Base-by-base conservation (phyloP, 345 rosid genomes). In the Cardiospermum halicacabum region DNA sequence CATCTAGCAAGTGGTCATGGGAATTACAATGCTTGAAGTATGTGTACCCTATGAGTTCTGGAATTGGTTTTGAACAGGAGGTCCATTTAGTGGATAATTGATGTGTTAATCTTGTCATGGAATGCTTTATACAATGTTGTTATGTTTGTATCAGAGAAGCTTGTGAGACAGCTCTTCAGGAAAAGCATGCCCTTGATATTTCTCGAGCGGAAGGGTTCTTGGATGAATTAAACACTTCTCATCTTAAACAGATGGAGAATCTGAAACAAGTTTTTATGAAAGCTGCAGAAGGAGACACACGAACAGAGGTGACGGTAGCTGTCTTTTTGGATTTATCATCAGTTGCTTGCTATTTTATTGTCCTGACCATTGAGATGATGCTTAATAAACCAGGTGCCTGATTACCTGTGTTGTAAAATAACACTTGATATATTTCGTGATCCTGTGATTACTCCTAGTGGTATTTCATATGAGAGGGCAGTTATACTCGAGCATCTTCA, bases 381-480 rank as follows among this genome's bases (percentile, higher is more conserved):
- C n/a, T 67, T 22, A 10, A 48, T 25, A 53, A 71, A 72, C 6
- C 82, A 94, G 99, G 95, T 94, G 67, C 99, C 99, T 2, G 97
- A 85, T 77, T 85, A 84, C 64, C 74, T 90, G 8, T 90, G 99
- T 61, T 90, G 97, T 77, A 88, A 80, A 64, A 90, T 94, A 12
- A 86, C 97, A 25, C 96, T 94, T 11, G 96, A 90, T 72, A 88
- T 90, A 32, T 84, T 85, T 62, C 85, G 86, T 9, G 99, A 90
- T 79, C 97, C 97, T 43, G 97, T 94, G 62, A 79, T 90, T 53
- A 75, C 92, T 68, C 99, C 97, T 9, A 86, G 96, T 65, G 96
- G 99, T 36, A 65, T 84, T 77, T 75, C 96, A 39, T 94, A 94
- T 60, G 97, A 94, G 76, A 90, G 96, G 81, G 84, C 88, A 12